Evolutionary conservation across 148 eudicot species (phyloP), one percentile per base, ranked within the genome.

Genomic region (Camellia japonica): DNA sequence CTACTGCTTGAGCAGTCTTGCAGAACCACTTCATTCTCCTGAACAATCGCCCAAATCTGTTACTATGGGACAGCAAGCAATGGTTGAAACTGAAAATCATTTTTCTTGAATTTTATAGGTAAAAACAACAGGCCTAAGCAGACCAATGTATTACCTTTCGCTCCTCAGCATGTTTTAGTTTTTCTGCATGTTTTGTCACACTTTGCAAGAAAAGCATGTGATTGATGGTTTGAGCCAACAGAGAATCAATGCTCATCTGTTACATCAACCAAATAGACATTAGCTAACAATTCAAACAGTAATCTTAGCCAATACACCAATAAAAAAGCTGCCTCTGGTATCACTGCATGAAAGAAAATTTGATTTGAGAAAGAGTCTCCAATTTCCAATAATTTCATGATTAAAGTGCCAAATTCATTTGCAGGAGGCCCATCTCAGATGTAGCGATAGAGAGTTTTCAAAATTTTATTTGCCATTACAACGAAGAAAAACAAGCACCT

Each of bases 121-220:
- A 59, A 5, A 18, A 0, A 71, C 46, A 9, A 46, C 3, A 70
- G 8, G 16, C 51, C 11, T 49, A 58, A 72, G 4, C n/a, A 64
- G 52, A 69, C 20, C 55, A 65, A 60, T 43, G 20, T 65, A 76
- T 73, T 84, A 93, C 99, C 98, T 93, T 91, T 43, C 86, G 78
- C 76, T 86, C 84, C 76, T 84, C 82, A 19, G 84, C 82, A 75
- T 83, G 80, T 81, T 89, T 86, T 14, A 92, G 84, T 54, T 83
- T 85, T 80, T 92, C 91, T 2, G 86, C 90, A 80, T 90, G 90
- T 83, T 88, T 90, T 55, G 86, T 82, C 74, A 89, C 64, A 76
- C 85, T 88, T 90, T 94, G 94, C 85, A 89, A 81, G 87, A 88
- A 94, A 83, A 89, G 65, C 94, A 94, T 85, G 89, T 94, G 94